phyloP scores from a whole-genome alignment of 164 flowering plant genomes.

The Kingdonia uniflora region DNA sequence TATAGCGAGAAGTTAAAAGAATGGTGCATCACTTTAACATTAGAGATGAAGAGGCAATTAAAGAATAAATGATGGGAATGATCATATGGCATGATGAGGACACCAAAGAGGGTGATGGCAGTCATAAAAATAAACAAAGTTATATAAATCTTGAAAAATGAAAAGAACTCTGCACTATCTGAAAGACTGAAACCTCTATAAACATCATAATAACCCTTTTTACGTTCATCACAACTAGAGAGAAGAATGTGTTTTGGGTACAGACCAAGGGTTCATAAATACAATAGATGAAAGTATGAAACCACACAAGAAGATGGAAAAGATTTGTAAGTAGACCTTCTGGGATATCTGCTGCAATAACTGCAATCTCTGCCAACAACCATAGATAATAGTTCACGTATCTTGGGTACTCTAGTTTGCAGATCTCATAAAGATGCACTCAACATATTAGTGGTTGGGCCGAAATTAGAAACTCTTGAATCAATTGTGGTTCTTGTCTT shows the following conservation, averaged over 20 bases:
- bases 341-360: constrained; percentile 85
- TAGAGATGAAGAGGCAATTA: too few relatives aligned
- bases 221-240: too few relatives aligned
- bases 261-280: too few relatives aligned
- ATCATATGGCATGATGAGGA: constrained; percentile 96
- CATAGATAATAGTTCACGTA: constrained; percentile 53
- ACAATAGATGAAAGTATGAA: constrained; percentile 85
- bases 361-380: constrained; percentile 78
- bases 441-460: neutral
- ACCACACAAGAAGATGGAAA: constrained; percentile 83
- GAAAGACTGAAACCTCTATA: neutral
- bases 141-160: neutral
- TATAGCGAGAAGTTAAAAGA: too few relatives aligned
- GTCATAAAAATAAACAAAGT: constrained; percentile 4
- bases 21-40: too few relatives aligned
- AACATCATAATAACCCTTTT: constrained; percentile 1
- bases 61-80: neutral
- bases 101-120: constrained; percentile 92
- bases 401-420: constrained; percentile 55
- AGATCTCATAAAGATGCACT: constrained; percentile 48
- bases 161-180: too few relatives aligned
- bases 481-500: neutral
- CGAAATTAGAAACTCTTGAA: neutral
- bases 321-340: constrained; percentile 49
- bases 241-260: too few relatives aligned